Conservation (phyloP, 257 asterid genomes). For the Cordia subcordata region DNA sequence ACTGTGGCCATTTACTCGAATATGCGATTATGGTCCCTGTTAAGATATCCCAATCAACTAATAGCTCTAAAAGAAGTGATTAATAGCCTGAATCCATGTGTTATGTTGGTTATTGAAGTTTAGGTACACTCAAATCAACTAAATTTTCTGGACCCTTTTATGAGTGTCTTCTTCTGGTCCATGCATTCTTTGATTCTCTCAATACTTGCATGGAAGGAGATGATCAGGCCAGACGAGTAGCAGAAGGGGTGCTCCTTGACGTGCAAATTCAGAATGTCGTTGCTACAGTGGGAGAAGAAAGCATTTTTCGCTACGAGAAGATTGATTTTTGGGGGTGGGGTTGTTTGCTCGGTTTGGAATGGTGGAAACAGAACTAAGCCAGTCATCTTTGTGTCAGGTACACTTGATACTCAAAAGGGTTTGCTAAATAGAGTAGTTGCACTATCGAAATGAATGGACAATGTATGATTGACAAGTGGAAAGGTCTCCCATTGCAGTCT, state of each 20-base stretch:
- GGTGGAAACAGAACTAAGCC: constrained; percentile 35
- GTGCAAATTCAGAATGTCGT: constrained; percentile 34
- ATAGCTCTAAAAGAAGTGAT: constrained; percentile 29
- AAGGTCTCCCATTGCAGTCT: constrained; percentile 31
- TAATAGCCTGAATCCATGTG: constrained; percentile 25
- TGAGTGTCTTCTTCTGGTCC: constrained; percentile 31
- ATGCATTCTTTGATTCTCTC: constrained; percentile 34
- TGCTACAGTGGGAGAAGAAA: constrained; percentile 36
- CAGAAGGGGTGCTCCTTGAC: constrained; percentile 22
- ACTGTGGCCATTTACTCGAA: constrained; percentile 30
- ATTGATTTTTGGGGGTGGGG: constrained; percentile 34
- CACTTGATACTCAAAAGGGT: constrained; percentile 18
- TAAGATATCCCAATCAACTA: constrained; percentile 27
- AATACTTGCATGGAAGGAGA: constrained; percentile 31
- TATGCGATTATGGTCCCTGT: constrained; percentile 27
- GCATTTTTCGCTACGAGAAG: constrained; percentile 17
- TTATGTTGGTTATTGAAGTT: constrained; percentile 37
- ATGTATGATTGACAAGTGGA: constrained; percentile 37
- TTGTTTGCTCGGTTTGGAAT: constrained; percentile 18
- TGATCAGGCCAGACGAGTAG: constrained; percentile 16
- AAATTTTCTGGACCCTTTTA: constrained; percentile 37
- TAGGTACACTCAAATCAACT: constrained; percentile 41
- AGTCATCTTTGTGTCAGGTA: constrained; percentile 31
- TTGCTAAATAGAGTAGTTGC: constrained; percentile 21
- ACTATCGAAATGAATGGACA: constrained; percentile 31